Base-by-base conservation (phyloP, 2,329 filamentous ascomycete genomes). In the Neurospora sp. region DNA sequence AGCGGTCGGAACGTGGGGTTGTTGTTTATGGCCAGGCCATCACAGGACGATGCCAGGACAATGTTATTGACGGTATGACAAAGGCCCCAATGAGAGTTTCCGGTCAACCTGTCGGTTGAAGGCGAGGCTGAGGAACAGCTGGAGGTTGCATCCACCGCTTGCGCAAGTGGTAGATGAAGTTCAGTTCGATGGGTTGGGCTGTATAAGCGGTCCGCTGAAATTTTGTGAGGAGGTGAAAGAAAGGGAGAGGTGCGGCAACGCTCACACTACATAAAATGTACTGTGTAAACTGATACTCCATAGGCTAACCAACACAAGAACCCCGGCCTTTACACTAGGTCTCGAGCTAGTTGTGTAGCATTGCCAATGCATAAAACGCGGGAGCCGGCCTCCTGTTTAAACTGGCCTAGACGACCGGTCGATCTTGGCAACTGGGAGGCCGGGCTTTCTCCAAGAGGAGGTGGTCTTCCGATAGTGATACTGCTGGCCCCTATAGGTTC, bases 381-480 rank as follows among this genome's bases (percentile, higher is more conserved):
- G 74, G 73, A 75, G 69, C 72, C 73, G 71, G 72, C 72, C 74
- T 74, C 72, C 73, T 72, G 74, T 72, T 70, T 72, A 70, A 70
- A 68, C 58, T 72, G 70, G 71, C 67, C 62, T 17, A 23, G 62
- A 62, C 52, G 52, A n/a, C 28, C 33, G 52, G 69, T 68, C 36
- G 43, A 62, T 66, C 72, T 72, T 72, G 70, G 70, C 72, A 58
- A 67, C 58, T 68, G 62, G 52, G 40, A 68, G 67, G 42, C 15
- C 67, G 70, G 70, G 67, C 62, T 67, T 68, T 70, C 11, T 69
- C 70, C 72, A 62, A 38, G 58, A 69, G 28, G 58, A 39, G 68
- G 66, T 67, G 62, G 68, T 62, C 23, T 62, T 62, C 52, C 52
- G 52, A 62, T 33, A 28, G 52, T 33, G 8, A 62, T 62, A 62